Evolutionary conservation across 306 rosid species (phyloP).

Genomic region (Vachellia collinsii): DNA sequence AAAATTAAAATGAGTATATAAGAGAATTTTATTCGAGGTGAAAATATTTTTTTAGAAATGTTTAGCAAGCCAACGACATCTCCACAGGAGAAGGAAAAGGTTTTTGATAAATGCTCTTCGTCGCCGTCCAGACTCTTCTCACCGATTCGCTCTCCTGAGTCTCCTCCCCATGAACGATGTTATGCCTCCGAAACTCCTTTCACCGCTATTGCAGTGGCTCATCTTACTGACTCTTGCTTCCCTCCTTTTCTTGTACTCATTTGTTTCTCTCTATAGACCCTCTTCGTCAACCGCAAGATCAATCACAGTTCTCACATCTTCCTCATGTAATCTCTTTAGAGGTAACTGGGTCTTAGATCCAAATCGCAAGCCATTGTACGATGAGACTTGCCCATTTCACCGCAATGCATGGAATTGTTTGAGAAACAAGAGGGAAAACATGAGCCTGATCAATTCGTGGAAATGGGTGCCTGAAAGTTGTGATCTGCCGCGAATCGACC

Average conservation of each 20-base stretch:
- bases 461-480: slow-evolving; percentile 74
- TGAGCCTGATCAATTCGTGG: slow-evolving; percentile 76
- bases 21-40: no score
- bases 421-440: slow-evolving; percentile 70
- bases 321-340: slow-evolving; percentile 58
- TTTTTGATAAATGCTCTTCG: no score
- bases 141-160: background rate
- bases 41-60: no score
- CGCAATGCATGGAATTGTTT: slow-evolving; percentile 92
- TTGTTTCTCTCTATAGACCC: slow-evolving; percentile 44
- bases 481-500: slow-evolving; percentile 66
- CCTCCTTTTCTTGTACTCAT: slow-evolving; percentile 53
- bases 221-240: slow-evolving; percentile 54
- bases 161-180: slow-evolving; percentile 6
- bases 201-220: slow-evolving; percentile 66
- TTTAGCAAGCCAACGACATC: no score
- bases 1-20: no score
- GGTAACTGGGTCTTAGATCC: slow-evolving; percentile 75
- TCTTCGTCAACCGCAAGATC: slow-evolving; percentile 26
- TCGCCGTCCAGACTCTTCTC: background rate
- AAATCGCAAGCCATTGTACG: slow-evolving; percentile 64
- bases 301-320: slow-evolving; percentile 25
- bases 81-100: no score
- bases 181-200: slow-evolving; percentile 67
- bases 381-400: slow-evolving; percentile 81